Percentiles rank a stretch among this genome's conserved stretches.
phyloP scores from a whole-genome alignment of 2,329 filamentous ascomycete genomes.

The Ophiocordyceps polyrhachis-furcata region DNA sequence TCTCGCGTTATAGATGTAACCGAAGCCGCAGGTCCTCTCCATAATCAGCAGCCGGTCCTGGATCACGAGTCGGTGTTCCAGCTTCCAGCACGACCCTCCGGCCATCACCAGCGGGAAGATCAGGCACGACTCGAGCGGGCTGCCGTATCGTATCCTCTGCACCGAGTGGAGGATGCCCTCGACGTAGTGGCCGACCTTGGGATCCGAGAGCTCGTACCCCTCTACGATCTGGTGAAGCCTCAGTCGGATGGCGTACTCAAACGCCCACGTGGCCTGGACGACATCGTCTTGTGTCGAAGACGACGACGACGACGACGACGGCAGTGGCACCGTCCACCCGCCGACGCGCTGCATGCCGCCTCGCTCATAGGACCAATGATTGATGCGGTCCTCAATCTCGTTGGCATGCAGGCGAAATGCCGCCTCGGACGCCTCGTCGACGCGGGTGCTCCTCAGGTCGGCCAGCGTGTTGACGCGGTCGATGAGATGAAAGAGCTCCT shows the following conservation, averaged over 20 bases:
- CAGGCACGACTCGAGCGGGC: slow-evolving; percentile 19
- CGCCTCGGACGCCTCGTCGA: slow-evolving; percentile 12
- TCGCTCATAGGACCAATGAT: slow-evolving; percentile 18
- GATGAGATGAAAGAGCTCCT: slow-evolving; percentile 15
- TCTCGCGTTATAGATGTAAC: slow-evolving; percentile 21
- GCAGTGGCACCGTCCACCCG: slow-evolving; percentile 6
- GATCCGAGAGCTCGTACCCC: slow-evolving; percentile 18
- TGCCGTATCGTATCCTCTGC: slow-evolving; percentile 21
- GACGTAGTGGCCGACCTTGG: slow-evolving; percentile 14
- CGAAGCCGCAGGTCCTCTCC: slow-evolving; percentile 23
- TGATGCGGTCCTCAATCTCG: slow-evolving; percentile 16
- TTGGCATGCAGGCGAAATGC: slow-evolving; percentile 11
- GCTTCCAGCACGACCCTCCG: slow-evolving; percentile 16
- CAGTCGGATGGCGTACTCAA: slow-evolving; percentile 21
- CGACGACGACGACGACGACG: too few species aligned
- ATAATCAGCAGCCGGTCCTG: slow-evolving; percentile 22
- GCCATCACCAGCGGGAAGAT: slow-evolving; percentile 23
- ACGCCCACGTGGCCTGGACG: slow-evolving; percentile 17
- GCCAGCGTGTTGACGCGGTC: slow-evolving; percentile 15
- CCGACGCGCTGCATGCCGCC: slow-evolving; percentile 8
- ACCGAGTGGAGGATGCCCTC: slow-evolving; percentile 16
- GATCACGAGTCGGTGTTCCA: slow-evolving; percentile 19
- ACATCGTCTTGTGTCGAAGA: slow-evolving; percentile 9
- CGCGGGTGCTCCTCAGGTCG: slow-evolving; percentile 13
- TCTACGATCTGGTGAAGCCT: slow-evolving; percentile 23